Evolutionary conservation across 179 eudicot genomes (phyloP), one percentile per base, ranked within the genome.

Genomic region (Drosera spatulata): DNA sequence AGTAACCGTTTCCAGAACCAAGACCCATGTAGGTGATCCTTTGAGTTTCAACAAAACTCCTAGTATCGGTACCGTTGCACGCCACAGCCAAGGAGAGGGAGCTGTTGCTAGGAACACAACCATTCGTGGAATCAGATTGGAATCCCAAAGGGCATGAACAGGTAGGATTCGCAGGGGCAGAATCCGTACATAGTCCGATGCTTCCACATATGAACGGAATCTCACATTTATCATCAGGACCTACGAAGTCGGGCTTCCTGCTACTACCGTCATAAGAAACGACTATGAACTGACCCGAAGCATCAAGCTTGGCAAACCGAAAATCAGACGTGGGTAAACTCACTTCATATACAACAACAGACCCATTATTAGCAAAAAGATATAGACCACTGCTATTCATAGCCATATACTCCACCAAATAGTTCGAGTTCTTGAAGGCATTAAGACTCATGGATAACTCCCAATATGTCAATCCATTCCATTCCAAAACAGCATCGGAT

Each of bases 121-220:
- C 66, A 43, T 38, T 67, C 13, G 65, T n/a, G 38, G 80, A 55
- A 65, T 56, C 74, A 41, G 49, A 48, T n/a, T 39, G 69, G 48
- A 89, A 84, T 41, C 72, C 66, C 14, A 77, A 15, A 2, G 96
- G 95, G 60, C 96, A 89, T 2, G 87, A 73, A 56, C 96, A 89
- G 6, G 53, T 62, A 33, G 73, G 82, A 63, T 14, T 50, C 61
- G 65, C 56, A 5, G 75, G 58, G 38, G 69, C 49, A 22, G 54
- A 41, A 53, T 44, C 53, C 5, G 59, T 62, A 41, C 96, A 88
- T 48, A 86, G 53, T 10, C 91, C 95, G 42, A 82, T 53, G 45
- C 49, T 73, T 39, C 96, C 89, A 56, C 96, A 88, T 6, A 76
- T 49, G 58, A 65, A 61, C 9, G 93, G 89, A 68, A 80, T 69